Evolutionary conservation across 495 filamentous ascomycete genomes (phyloP), one percentile per base, ranked within the genome.

Genomic region (Xylaria flabelliformis): DNA sequence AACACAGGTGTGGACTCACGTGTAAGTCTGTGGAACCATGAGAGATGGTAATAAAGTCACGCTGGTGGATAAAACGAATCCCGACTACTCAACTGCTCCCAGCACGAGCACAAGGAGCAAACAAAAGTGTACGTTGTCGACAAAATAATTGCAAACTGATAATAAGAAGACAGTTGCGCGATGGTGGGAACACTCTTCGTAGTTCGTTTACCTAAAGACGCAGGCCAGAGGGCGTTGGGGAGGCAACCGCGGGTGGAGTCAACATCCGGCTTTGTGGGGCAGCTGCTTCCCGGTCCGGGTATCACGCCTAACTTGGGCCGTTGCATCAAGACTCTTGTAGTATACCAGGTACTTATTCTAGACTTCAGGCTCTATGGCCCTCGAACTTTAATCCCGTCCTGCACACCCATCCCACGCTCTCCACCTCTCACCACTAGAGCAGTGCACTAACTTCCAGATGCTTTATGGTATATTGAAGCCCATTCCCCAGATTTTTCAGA

Each of bases 201-300:
- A 72, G 72, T 56, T 71, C 71, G 53, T 76, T 75, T 74, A 73
- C 74, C 73, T 76, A 74, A 59, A 72, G 71, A 36, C 70, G 77
- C 71, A 73, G 17, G 69, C 46, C 51, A 58, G 69, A 34, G 24
- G 51, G 55, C 72, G 77, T 79, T 78, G 77, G 73, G 46, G 73
- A 72, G 73, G 77, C 77, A 79, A 79, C 77, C 50, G 64, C 26
- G 19, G 36, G 61, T 44, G 36, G 61, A 64, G 61, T 65, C 42
- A 1, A 21, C 21, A 19, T 24, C 21, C 21, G 41, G 1, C 19
- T n/a, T 62, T 26, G 50, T 24, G 34, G 62, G 21, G 39, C 21
- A 46, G 42, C 42, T 13, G 42, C 26, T 56, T 24, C 50, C 50
- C n/a, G 21, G 13, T 3, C 53, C 21, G 59, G 9, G 9, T 64